Base-by-base conservation (phyloP, 345 rosid genomes). In the Balakata baccata region DNA sequence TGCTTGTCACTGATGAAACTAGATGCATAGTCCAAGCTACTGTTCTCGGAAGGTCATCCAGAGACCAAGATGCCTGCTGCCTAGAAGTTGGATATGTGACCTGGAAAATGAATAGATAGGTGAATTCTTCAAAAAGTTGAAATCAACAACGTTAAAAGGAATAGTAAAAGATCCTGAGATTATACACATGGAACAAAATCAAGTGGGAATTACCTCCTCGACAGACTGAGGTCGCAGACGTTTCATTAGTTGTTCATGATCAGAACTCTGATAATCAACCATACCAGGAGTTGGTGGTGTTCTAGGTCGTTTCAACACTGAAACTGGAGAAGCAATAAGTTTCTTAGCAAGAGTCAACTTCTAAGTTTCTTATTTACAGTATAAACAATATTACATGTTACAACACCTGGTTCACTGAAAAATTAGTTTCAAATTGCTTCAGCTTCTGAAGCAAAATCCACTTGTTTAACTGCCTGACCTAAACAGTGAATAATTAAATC, bases 181-280 rank as follows among this genome's bases (percentile, higher is more conserved):
- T 23, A 63, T 63, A 78, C 1, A 50, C 9, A 66, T 54, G 47
- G 51, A 64, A 57, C 39, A 70, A 49, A 43, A 57, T 18, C 37
- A 60, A 69, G 29, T 17, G 58, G 50, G 49, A 59, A 43, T 80
- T 81, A 91, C 97, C 94, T 91, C 97, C 83, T 91, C 97, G 49
- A 87, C 81, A 62, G 92, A 87, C 74, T 87, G 93, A 79, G 97
- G 83, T 74, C 97, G 88, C 18, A 91, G 79, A 45, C 99, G 90
- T 84, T 91, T 92, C 89, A 90, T 86, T 71, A 89, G 86, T 43
- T 81, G 87, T 71, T 92, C 99, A 67, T 87, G 97, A 22, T 95
- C 98, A 50, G 90, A 75, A 79, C 65, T 86, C 75, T 86, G 99
- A 83, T 92, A 95, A 80, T 94, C 98, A 81, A 87, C 85, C 82